Base-by-base conservation (phyloP, 441 rosid species). In the Kokia cookei region DNA sequence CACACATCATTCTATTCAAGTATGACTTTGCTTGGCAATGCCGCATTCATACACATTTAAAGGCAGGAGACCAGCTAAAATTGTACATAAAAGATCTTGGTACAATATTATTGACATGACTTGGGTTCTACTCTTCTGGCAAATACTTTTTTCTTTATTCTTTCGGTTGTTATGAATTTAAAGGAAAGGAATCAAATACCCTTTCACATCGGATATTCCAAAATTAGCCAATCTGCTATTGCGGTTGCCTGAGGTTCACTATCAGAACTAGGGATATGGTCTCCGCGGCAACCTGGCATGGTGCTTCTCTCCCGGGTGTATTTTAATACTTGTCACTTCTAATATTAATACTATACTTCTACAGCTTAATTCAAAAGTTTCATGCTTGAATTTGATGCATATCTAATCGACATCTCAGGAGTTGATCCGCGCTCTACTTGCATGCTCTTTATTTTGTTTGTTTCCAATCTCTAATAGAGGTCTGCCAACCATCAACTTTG, bases 391-490 rank as follows among this genome's bases (percentile, higher is more conserved):
- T 65, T 65, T 65, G 70, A 45, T 65, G 6, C 72, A 29, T 15
- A 50, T 26, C 22, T 45, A 24, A 32, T 75, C 29, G 22, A 6
- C 58, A 55, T 86, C 82, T 76, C 96, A 92, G 97, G 97, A 92
- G 86, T 76, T 96, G 85, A 84, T 92, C 60, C 91, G 84, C 67
- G 91, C 97, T 71, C 88, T 96, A 80, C 94, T 93, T 76, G 94
- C 94, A 7, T 89, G 96, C 75, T 85, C 94, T 70, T 89, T 96
- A 83, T 93, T 92, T 81, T 90, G 93, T 84, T 84, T 92, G 90
- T 89, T 96, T 84, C 97, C 97, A 3, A 82, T 79, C 80, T 62
- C 74, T 71, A 75, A 73, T 75, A 85, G 97, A 87, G 81, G 76
- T 82, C 86, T 92, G 78, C 94, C 92, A 54, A 73, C 71, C 75